Base-by-base conservation (phyloP, 352 stramenopile genomes). In the Phytopythium montanum region DNA sequence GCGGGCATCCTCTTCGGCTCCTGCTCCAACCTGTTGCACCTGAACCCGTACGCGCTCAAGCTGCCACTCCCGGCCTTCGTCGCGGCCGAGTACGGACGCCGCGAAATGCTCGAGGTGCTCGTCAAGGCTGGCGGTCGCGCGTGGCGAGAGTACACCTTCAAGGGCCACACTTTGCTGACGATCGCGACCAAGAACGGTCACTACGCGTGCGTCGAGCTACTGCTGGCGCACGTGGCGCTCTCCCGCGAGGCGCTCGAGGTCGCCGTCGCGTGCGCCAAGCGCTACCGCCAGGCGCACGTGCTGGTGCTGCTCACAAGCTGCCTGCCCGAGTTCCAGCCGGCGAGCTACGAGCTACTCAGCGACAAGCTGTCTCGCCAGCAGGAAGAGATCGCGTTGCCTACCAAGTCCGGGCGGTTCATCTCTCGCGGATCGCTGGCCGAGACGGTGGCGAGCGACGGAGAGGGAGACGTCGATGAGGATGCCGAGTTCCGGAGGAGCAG, bases 241-340 rank as follows among this genome's bases (percentile, higher is more conserved):
- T 62, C 52, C 0, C 36, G 61, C 2, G 60, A 68, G 38, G 54
- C 56, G n/a, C 60, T 92, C 16, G 69, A 87, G n/a, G 69, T 73
- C 60, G 72, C 81, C 7, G 59, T 90, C 10, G 68, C 78, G 16
- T 72, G 75, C 44, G 81, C 81, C 38, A 73, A 76, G 46, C 63
- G 69, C 12, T 62, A 87, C 31, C 72, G 65, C 31, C 81, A 92
- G 55, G 79, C 81, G 13, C 81, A 92, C 56, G 67, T 92, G 9
- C 66, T 92, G 14, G 79, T 89, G 36, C 59, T 92, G 31, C 68
- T 92, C 44, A 92, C 79, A 45, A 92, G 66, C 59, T 88, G 71
- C 51, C 56, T 90, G n/a, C 74, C 75, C 0, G 69, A 87, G 56
- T 88, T 79, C 51, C 59, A 44, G 10, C 64, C 54, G 41, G 66